Evolutionary conservation across 352 stramenopile genomes (phyloP).

Genomic region (Phytophthora citricola): DNA sequence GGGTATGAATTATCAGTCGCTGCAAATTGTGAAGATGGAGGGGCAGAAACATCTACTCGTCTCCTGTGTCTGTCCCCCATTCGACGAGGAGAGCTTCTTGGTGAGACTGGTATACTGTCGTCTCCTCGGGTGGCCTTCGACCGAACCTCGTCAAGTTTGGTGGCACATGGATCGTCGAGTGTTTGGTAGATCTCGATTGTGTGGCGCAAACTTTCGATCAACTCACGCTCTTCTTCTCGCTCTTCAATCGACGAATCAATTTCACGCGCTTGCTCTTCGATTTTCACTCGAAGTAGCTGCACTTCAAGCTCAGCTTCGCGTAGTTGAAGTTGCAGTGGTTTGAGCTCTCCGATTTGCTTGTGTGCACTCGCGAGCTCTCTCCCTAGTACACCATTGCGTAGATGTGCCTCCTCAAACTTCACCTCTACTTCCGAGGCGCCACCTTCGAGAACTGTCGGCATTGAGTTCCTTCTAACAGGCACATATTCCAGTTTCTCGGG

Average conservation of each 20-base stretch:
- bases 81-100: conserved; percentile 31
- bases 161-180: conserved; percentile 51
- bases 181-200: conserved; percentile 71
- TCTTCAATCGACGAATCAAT: conserved; percentile 39
- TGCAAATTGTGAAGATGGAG: conserved; percentile 2
- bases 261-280: conserved; percentile 40
- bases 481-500: conserved; percentile 28
- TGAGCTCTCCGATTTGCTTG: conserved; percentile 61
- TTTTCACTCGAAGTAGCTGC: conserved; percentile 33
- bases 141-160: conserved; percentile 26
- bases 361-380: conserved; percentile 62
- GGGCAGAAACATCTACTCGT: conserved; percentile 29
- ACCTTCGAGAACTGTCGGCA: conserved; percentile 26
- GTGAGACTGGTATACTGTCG: conserved; percentile 23
- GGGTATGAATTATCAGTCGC: conserved; percentile 23
- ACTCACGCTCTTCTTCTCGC: conserved; percentile 49
- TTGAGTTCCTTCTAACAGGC: conserved; percentile 25
- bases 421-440: conserved; percentile 39
- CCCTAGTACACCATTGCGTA: conserved; percentile 47
- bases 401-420: conserved; percentile 62
- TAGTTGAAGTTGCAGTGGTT: conserved; percentile 48
- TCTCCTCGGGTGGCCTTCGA: conserved; percentile 17
- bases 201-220: conserved; percentile 69
- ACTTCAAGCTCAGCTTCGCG: conserved; percentile 42
- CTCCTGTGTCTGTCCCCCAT: conserved; percentile 18